Base-by-base conservation (phyloP, 2,329 filamentous ascomycete genomes). In the Aspergillus sp. region DNA sequence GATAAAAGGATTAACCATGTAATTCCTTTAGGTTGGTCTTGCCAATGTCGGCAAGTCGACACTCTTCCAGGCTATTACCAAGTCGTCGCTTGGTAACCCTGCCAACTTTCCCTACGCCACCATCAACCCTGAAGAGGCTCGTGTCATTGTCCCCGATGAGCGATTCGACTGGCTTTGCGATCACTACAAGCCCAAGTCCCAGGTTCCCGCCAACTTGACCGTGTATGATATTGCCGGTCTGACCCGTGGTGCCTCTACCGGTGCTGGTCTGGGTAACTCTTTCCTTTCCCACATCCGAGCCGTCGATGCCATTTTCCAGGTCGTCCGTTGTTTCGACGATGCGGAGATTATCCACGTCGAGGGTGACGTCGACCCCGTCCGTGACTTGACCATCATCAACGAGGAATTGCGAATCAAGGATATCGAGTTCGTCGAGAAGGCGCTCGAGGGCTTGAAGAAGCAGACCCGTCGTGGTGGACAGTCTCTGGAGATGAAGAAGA, bases 1-100 rank as follows among this genome's bases (percentile, higher is more conserved):
- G 26, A 47, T 33, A 35, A 33, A 35, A 44, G 31, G 39, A 11
- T 34, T 39, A 42, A 30, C 37, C 34, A 28, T 37, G 41, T 50
- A 35, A 54, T 57, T 46, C 37, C 42, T 48, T 43, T 69, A 95
- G 90, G 90, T 98, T 72, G 93, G 93, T 74, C 84, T 98, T 64
- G 93, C 93, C 71, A 98, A 98, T 72, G 94, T 98, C 60, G 93
- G 93, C 72, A 98, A 98, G 78, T 98, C 93, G 56, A 98, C 94
- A 30, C 83, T 98, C 62, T 98, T 98, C 82, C 94, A 98, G 78
- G 90, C 93, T 67, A 96, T 98, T 73, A 98, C 93, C 67, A 97
- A 96, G 79, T 95, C 86, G 72, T 83, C 83, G 55, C 85, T 98
- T 63, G 93, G 94, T 74, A 98, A 97, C 77, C 94, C 94, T 61